Evolutionary conservation across 352 stramenopile species (phyloP).

Genomic region (Phytophthora kernoviae): DNA sequence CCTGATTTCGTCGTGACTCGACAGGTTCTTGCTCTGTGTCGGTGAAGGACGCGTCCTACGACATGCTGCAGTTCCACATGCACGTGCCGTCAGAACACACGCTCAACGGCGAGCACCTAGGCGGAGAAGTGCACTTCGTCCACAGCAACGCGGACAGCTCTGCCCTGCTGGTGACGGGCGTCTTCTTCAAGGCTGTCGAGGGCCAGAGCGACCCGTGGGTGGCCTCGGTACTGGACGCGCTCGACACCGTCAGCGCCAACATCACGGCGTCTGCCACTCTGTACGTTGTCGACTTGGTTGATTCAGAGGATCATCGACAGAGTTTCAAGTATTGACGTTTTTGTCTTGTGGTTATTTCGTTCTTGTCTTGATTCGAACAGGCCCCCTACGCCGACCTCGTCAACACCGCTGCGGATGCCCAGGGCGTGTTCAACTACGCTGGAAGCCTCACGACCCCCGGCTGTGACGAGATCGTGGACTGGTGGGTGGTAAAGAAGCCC

Average conservation of each 20-base stretch:
- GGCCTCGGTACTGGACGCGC: constrained; percentile 6
- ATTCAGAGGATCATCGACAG: not conserved
- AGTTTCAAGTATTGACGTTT: not conserved
- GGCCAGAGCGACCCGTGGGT: constrained; percentile 15
- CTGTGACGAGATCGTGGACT: constrained; percentile 3
- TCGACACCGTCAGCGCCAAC: constrained; percentile 9
- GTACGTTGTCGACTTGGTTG: constrained; percentile 1
- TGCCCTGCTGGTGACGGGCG: constrained; percentile 3
- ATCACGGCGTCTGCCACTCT: constrained; percentile 7
- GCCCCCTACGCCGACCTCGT: constrained; percentile 45
- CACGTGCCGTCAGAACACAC: constrained; percentile 2
- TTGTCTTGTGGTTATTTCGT: not conserved
- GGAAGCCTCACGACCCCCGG: constrained; percentile 49
- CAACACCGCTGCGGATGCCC: constrained; percentile 27
- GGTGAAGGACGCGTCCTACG: constrained; percentile 5
- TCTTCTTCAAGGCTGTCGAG: constrained; percentile 15
- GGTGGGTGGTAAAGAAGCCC: constrained; percentile 23
- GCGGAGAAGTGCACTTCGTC: constrained; percentile 1
- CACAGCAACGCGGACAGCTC: constrained; percentile 1
- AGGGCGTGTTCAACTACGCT: constrained; percentile 53
- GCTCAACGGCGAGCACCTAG: constrained; percentile 1
- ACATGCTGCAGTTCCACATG: constrained; percentile 6
- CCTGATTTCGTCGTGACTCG: not conserved
- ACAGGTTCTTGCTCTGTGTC: constrained; percentile 9
- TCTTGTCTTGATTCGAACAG: constrained; percentile 3